Conservation (phyloP, 169 alveolate genomes). For the Plasmodium adleri region DNA sequence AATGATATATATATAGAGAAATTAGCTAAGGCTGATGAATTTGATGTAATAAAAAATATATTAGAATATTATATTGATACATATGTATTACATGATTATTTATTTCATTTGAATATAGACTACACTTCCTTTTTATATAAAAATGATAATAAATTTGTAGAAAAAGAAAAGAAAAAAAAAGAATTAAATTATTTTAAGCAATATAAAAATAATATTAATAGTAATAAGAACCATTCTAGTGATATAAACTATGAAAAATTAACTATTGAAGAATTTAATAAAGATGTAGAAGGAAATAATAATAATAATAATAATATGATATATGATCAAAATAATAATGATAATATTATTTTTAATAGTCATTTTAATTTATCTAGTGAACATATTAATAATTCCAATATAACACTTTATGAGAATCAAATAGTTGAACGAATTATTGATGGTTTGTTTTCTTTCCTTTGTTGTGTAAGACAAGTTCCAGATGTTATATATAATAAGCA, state of each 20-base stretch:
- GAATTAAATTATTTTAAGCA: constrained; percentile 6
- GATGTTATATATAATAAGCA: constrained; percentile 55
- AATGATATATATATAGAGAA: constrained; percentile 88
- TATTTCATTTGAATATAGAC: constrained; percentile 90
- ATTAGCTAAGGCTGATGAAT: constrained; percentile 94
- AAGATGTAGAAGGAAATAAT: not conserved
- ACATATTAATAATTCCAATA: not conserved
- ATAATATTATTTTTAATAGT: not conserved
- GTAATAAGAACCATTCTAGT: not conserved
- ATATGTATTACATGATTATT: constrained; percentile 87
- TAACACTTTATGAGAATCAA: constrained; percentile 22
- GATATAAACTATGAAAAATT: not conserved
- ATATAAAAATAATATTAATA: not conserved
- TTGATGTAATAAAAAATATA: constrained; percentile 91
- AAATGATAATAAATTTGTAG: constrained; percentile 39
- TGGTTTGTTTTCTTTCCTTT: constrained; percentile 40
- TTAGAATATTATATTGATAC: constrained; percentile 94
- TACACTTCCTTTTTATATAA: constrained; percentile 87
- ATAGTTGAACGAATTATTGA: constrained; percentile 30
- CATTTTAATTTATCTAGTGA: not conserved
- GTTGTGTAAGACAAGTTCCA: constrained; percentile 46
- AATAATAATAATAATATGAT: constrained; percentile 9
- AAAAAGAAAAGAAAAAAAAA: constrained; percentile 65
- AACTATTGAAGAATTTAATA: constrained; percentile 29
- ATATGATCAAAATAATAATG: not conserved